Conservation (phyloP, 179 eudicot species). For the Carnegiea gigantea region DNA sequence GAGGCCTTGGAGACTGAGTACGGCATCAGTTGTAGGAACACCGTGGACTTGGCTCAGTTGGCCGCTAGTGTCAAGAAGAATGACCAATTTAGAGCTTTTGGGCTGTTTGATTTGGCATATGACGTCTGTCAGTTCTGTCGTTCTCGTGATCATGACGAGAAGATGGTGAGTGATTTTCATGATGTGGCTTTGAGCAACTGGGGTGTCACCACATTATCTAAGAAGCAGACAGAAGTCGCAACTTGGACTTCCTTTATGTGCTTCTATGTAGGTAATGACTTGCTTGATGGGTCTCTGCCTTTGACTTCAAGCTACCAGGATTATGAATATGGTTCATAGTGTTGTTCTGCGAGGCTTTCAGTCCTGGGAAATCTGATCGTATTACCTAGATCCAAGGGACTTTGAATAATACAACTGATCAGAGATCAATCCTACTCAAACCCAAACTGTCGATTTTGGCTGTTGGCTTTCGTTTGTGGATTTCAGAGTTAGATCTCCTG, state of each 20-base stretch:
- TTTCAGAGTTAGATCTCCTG: neutral
- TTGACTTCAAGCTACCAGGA: too few species aligned
- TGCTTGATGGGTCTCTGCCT: conserved; percentile 9
- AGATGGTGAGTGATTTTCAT: neutral
- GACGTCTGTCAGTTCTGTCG: neutral
- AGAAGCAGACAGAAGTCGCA: conserved; percentile 20
- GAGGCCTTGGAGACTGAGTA: conserved; percentile 15
- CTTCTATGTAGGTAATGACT: conserved; percentile 17
- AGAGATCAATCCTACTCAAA: too few species aligned
- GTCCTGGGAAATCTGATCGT: too few species aligned
- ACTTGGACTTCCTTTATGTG: conserved; percentile 21
- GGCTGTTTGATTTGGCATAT: conserved; percentile 24
- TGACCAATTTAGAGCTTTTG: neutral
- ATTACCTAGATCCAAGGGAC: too few species aligned
- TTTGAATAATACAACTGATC: too few species aligned
- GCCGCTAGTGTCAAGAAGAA: conserved; percentile 7
- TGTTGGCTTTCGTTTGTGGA: neutral
- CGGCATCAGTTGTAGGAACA: conserved; percentile 17
- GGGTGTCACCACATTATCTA: conserved; percentile 14
- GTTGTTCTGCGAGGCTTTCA: too few species aligned
- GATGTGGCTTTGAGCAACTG: conserved; percentile 14
- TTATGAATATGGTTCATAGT: too few species aligned
- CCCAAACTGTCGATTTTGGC: too few species aligned
- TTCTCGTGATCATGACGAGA: neutral
- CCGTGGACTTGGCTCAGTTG: conserved; percentile 27